Evolutionary conservation across 495 filamentous ascomycete genomes (phyloP), one percentile per base, ranked within the genome.

Genomic region (Podospora pseudopauciseta): DNA sequence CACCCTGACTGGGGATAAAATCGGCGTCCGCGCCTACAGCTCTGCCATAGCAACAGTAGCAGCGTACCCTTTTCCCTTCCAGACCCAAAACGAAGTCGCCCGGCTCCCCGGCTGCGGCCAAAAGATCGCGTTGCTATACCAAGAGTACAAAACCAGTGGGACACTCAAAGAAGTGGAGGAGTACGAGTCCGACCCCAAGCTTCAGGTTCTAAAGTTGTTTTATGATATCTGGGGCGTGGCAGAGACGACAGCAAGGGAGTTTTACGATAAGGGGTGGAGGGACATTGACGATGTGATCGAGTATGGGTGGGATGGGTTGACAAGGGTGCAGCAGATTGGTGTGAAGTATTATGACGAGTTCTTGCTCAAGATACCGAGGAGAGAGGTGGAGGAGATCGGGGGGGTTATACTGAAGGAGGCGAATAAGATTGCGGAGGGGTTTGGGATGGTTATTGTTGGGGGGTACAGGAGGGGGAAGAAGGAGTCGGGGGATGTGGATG

Each of bases 291-390:
- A 98, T 72, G 81, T 98, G 6, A 82, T 97, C 66, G 90, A 96
- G 71, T 81, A 89, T 70, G 93, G 91, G 27, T 99, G 96, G 96
- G 72, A 82, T 53, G 78, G 70, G 0, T 82, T 98, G 0, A 89
- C 83, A 0, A 86, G 93, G 18, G 90, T 91, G 2, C 94, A 96
- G 76, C 93, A 98, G 75, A 96, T 99, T 60, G 95, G 95, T 0
- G 77, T 98, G n/a, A 98, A 98, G 75, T 97, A 89, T 76, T 97
- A 94, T 75, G 91, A 96, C 59, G 95, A 98, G 65, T 90, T 99
- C 58, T 82, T 86, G 44, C 75, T 82, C 23, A 85, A 84, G 39
- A 91, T 99, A 19, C 84, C 93, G 1, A 85, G 94, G 2, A 59
- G 65, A 0, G 94, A 99, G 73, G 89, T 92, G 3, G 90, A 92